A percentile compares a stretch with the other conserved stretches of the same genome.
These are phyloP conservation scores for Rhodotorula sp. DNA, from an alignment of 1,284 basidiomycete species.

Conservation along the genomic window DNA sequence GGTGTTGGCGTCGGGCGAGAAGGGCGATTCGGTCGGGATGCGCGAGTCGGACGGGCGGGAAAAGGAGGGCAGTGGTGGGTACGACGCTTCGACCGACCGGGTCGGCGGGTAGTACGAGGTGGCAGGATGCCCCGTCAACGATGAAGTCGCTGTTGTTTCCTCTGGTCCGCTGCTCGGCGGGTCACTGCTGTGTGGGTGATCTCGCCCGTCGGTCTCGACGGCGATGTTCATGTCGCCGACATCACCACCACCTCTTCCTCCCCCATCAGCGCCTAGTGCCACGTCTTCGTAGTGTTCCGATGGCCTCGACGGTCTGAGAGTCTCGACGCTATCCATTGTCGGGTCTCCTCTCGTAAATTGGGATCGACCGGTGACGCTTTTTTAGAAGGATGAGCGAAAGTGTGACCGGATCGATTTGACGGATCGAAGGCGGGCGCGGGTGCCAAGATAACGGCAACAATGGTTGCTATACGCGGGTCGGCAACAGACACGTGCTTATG, in stretches of 20 bases:
- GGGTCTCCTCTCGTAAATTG: too few relatives aligned
- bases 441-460: too few relatives aligned
- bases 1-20: neutral
- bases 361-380: too few relatives aligned
- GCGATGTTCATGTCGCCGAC: neutral
- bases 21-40: neutral
- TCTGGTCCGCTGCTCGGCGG: too few relatives aligned
- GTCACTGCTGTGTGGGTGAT: neutral
- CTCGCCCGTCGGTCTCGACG: neutral
- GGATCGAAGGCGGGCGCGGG: too few relatives aligned
- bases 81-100: conserved; percentile 26
- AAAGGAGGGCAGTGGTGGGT: conserved; percentile 35
- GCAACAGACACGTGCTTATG: too few relatives aligned
- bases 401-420: too few relatives aligned
- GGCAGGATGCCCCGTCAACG: neutral
- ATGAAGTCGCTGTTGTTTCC: neutral
- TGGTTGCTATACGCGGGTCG: too few relatives aligned
- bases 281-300: conserved; percentile 28
- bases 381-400: too few relatives aligned
- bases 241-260: neutral
- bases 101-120: conserved; percentile 5
- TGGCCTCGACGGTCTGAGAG: neutral
- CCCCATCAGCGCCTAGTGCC: conserved; percentile 14
- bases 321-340: neutral
- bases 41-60: conserved; percentile 24